A percentile compares a stretch with the other conserved stretches of the same genome.
These are phyloP conservation scores for Exophiala lecanii-corni DNA, from an alignment of 2,329 filamentous ascomycete genomes.

Conservation along the genomic window DNA sequence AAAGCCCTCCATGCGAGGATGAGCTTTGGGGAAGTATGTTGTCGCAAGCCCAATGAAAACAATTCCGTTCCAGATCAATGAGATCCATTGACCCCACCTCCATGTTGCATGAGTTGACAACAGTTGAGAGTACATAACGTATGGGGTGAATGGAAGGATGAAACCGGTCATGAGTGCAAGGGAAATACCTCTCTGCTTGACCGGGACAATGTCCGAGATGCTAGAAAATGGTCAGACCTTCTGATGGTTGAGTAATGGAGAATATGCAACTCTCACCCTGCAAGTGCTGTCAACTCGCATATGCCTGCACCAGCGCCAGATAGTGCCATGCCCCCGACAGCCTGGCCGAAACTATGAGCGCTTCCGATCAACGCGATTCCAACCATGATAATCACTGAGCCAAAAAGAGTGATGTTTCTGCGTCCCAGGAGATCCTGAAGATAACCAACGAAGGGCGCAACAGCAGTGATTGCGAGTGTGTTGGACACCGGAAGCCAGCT, in stretches of 20 bases:
- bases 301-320: slow-evolving; percentile 10
- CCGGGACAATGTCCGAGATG: slow-evolving; percentile 15
- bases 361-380: slow-evolving; percentile 9
- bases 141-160: slow-evolving; percentile 12
- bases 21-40: slow-evolving; percentile 11
- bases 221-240: too few relatives aligned
- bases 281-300: slow-evolving; percentile 15
- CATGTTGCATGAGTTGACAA: slow-evolving; percentile 40
- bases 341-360: slow-evolving; percentile 11
- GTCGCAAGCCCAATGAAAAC: slow-evolving; percentile 3
- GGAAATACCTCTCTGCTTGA: slow-evolving; percentile 7
- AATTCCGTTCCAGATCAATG: too few relatives aligned
- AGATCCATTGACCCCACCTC: slow-evolving; percentile 15
- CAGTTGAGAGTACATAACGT: slow-evolving; percentile 53
- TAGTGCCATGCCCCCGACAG: slow-evolving; percentile 9
- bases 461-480: slow-evolving; percentile 7
- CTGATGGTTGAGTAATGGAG: too few relatives aligned
- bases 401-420: slow-evolving; percentile 9
- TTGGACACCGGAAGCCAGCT: slow-evolving; percentile 13
- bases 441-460: slow-evolving; percentile 14
- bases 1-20: slow-evolving; percentile 2
- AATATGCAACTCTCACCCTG: too few relatives aligned
- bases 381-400: slow-evolving; percentile 5
- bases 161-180: slow-evolving; percentile 7
- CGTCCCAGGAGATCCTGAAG: slow-evolving; percentile 17